Evolutionary conservation across 202 grass and related monocot genomes (phyloP), one percentile per base, ranked within the genome.

Genomic region (Elaeis oleifera): DNA sequence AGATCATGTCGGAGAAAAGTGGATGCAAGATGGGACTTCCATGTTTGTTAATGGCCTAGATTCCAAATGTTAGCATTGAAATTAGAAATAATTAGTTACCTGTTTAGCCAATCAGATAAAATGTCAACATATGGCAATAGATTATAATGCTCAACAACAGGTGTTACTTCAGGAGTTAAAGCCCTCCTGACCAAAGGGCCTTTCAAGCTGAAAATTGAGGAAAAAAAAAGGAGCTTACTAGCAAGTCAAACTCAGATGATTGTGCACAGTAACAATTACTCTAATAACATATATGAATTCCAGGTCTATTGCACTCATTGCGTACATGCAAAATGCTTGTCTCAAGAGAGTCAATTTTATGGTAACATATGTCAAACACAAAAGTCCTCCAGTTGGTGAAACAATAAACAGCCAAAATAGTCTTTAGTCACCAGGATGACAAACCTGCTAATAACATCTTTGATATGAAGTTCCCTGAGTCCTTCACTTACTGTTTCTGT

Each of bases 71-170:
- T 50, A 64, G 8, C 8, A 44, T 44, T 50, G 7, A 31, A 16
- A 23, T 4, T 64, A 64, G 44, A 50, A 62, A 50, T 32, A 14
- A 49, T 65, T 64, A 68, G 27, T 73, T 80, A 84, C 85, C 80
- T 78, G 61, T 69, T 32, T 3, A 74, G 26, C 58, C 74, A 59
- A 31, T 77, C 67, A 50, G 72, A 53, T 15, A 95, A 54, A 70
- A 87, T 65, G n/a, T 90, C 44, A 48, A 71, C 64, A 76, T 95
- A 95, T 50, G 90, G 90, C 49, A 95, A 77, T 60, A 95, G 64
- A 51, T 79, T 78, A 70, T 84, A 90, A 54, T 58, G 80, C 5
- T 76, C 77, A 72, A 79, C 80, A 31, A 77, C 80, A 59, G 14
- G 16, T 66, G 72, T 78, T 18, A 69, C 70, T 53, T 13, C 56